Base-by-base conservation (phyloP, 257 asterid genomes). In the Eucommia ulmoides region DNA sequence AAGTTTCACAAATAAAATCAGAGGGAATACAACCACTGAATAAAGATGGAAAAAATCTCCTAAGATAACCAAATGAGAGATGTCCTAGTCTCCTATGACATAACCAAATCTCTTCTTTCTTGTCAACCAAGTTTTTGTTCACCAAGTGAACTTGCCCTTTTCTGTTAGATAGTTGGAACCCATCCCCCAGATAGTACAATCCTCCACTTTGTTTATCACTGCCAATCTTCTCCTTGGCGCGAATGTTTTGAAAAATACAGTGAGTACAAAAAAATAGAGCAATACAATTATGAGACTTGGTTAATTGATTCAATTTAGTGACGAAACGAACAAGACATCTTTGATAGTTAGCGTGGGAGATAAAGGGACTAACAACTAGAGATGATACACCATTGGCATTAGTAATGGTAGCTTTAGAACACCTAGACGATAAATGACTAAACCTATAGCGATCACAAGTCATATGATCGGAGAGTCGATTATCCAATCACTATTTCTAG, bases 211-310 rank as follows among this genome's bases (percentile, higher is more conserved):
- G 45, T 14, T 18, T 38, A 38, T 18, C 45, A 38, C 45, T 38
- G 45, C 45, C 45, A 38, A 38, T 38, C 45, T 38, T 38, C 45
- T 38, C 45, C 45, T 38, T 38, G 45, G 45, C n/a, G n/a, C n/a
- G 45, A 18, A 38, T 38, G 45, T 38, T 15, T 18, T 38, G 16
- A 38, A 38, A 38, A 38, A 38, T 38, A 38, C 45, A 38, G 45
- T 38, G 45, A 38, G 45, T 38, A 38, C 17, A 18, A 38, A 38
- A 38, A 15, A 15, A 38, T 38, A 38, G 10, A 38, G n/a, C 7
- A 38, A 38, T 18, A 38, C 45, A 38, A 38, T 38, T 38, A 38
- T 38, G 45, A 38, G 45, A 15, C n/a, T 38, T 38, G n/a, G 45
- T 38, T 3, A 38, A 38, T 38, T 38, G 45, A 38, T 14, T 8